phyloP scores from a whole-genome alignment of 2,329 filamentous ascomycete species.

The Periconia sp. region DNA sequence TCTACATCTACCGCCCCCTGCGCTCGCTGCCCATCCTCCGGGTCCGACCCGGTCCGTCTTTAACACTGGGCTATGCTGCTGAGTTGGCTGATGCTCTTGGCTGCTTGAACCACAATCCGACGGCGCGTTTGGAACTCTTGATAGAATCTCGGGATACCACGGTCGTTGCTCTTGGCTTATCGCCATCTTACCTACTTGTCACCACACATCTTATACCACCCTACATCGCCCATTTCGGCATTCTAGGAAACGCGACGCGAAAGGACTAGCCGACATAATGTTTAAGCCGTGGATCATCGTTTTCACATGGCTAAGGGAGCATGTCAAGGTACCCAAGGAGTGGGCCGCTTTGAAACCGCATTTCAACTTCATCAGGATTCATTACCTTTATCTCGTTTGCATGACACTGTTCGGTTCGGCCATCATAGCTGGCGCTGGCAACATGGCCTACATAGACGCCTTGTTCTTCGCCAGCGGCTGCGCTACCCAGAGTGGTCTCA shows the following conservation, averaged over 20 bases:
- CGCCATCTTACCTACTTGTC: background rate
- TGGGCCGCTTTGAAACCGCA: conserved; percentile 52
- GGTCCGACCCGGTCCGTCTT: conserved; percentile 7
- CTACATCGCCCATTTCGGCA: background rate
- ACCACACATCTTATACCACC: background rate
- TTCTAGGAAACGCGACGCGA: background rate
- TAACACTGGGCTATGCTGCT: conserved; percentile 1
- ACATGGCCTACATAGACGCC: conserved; percentile 79
- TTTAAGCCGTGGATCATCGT: conserved; percentile 29
- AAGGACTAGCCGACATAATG: background rate
- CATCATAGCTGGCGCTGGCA: conserved; percentile 67
- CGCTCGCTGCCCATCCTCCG: conserved; percentile 1
- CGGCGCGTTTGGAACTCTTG: background rate
- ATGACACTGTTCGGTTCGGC: conserved; percentile 75
- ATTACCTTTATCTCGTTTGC: conserved; percentile 82
- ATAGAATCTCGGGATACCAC: background rate
- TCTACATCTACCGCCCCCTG: background rate
- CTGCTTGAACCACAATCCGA: background rate
- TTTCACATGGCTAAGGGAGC: conserved; percentile 30
- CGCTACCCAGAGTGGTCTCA: conserved; percentile 90
- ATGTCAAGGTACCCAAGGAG: conserved; percentile 21
- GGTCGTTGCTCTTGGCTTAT: background rate
- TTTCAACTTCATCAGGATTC: conserved; percentile 79
- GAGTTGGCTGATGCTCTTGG: background rate
- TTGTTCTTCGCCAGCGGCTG: conserved; percentile 85